Base-by-base conservation (phyloP, 208 protist species). In the Endotrypanum monterogeii region DNA sequence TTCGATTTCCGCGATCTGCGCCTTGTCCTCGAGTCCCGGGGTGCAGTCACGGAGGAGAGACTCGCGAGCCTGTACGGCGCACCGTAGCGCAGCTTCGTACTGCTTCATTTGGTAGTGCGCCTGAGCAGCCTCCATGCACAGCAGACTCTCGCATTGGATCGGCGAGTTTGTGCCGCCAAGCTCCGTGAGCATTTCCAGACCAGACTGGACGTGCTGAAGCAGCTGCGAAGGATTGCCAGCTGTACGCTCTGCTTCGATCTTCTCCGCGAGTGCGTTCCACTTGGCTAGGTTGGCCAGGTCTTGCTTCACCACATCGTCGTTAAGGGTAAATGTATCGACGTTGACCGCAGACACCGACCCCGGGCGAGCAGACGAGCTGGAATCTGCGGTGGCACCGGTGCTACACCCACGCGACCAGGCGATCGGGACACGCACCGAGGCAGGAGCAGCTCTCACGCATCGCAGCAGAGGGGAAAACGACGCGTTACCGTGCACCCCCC, bases 51-150 rank as follows among this genome's bases (percentile, higher is more conserved):
- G 70, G 78, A 88, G 65, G 14, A 97, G 85, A 28, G 82, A 79
- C 28, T 74, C 66, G 57, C 84, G 79, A 0, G 89, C 91, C 56
- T 71, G 81, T 67, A 87, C 52, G 3, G 89, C 89, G 39, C 48
- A 81, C 44, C 63, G 67, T 23, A 93, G 71, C 0, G 93, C 91
- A 35, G 82, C 73, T 56, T 84, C 88, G 72, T 84, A 93, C 58
- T 90, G 63, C 41, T 57, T 41, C 41, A 88, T 18, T 76, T 96
- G 91, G 83, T 87, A 94, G 74, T 96, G 87, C 20, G 91, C 93
- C 83, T 97, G 93, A 32, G 93, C 76, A 0, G 80, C 91, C 68
- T 97, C 91, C 89, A 97, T 87, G 72, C 85, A 88, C 12, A 97
- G 83, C 3, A 94, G 82, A 12, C 85, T 83, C 79, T 96, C 91